Conservation (phyloP, 306 rosid species). For the Coriaria nepalensis region DNA sequence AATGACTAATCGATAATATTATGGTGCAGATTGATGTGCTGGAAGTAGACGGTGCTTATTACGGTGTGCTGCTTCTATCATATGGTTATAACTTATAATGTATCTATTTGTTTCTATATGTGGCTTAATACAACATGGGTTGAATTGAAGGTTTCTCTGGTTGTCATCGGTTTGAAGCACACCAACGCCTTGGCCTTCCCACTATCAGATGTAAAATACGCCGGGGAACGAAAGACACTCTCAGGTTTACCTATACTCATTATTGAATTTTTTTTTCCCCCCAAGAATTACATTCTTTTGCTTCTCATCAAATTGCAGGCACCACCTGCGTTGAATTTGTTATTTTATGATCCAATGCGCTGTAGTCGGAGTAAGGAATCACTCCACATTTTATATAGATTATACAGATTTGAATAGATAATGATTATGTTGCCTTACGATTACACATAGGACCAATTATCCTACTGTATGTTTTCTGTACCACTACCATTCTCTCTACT, state of each 20-base stretch:
- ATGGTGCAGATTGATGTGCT: constrained; percentile 86
- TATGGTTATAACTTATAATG: constrained; percentile 5
- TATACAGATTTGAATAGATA: too few species aligned
- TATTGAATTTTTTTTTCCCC: neutral
- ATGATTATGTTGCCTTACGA: too few species aligned
- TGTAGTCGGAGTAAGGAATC: too few species aligned
- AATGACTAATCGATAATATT: too few species aligned
- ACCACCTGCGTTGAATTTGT: constrained; percentile 64
- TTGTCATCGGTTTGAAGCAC: constrained; percentile 93
- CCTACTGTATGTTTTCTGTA: too few species aligned
- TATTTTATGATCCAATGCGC: too few species aligned
- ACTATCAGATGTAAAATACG: constrained; percentile 89
- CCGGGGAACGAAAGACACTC: constrained; percentile 83
- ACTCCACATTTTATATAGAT: too few species aligned
- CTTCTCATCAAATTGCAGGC: constrained; percentile 40
- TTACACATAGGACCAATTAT: too few species aligned
- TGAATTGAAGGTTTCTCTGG: constrained; percentile 96
- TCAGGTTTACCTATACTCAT: constrained; percentile 34
- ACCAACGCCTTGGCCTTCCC: constrained; percentile 78
- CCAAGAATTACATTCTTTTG: neutral
- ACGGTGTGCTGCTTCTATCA: constrained; percentile 38
- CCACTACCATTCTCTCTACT: too few species aligned
- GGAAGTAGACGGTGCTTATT: constrained; percentile 85
- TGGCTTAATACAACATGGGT: too few species aligned
- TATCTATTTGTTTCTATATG: too few species aligned